Evolutionary conservation across 1,284 basidiomycete species (phyloP), one percentile per base, ranked within the genome.

Genomic region (Athelia psychrophila): DNA sequence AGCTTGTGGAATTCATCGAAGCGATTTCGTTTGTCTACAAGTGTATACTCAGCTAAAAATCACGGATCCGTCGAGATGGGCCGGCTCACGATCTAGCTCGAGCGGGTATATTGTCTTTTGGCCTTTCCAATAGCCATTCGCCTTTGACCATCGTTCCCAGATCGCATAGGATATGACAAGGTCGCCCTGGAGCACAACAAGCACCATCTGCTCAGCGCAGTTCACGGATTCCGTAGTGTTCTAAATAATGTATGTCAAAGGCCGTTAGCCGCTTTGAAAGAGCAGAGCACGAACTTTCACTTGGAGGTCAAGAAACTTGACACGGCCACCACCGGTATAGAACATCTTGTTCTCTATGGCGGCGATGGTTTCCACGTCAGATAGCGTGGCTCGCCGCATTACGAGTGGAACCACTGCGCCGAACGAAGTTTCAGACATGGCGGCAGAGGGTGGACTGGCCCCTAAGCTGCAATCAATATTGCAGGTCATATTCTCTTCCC

Each of bases 201-300:
- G 44, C 5, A 46, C 44, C 24, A 46, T 22, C 44, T 46, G 44
- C 44, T 46, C 44, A 9, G 44, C 44, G 24, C 44, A 46, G 22
- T 46, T 27, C 5, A 46, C 44, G 8, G 44, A 23, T 27, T 46
- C 44, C 44, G 44, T 46, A 10, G 44, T 23, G 24, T 46, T 46
- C 44, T 46, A 24, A 4, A 27, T 27, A 23, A 12, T n/a, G 44
- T 24, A 24, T 19, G 25, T 27, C 44, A 44, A 44, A 13, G 12
- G 42, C 42, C 42, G 42, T 10, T n/a, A 20, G 12, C 12, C 42
- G 22, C 10, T 12, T 6, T 23, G 44, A 22, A 9, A 27, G 19
- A 23, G 9, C 22, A 46, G 12, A 16, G 44, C 42, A 46, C 24
- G 38, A 19, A 46, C 44, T 5, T 8, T n/a, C 4, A 46, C 44